Conservation (phyloP, 2,329 filamentous ascomycete species). For the Apiospora sp. region DNA sequence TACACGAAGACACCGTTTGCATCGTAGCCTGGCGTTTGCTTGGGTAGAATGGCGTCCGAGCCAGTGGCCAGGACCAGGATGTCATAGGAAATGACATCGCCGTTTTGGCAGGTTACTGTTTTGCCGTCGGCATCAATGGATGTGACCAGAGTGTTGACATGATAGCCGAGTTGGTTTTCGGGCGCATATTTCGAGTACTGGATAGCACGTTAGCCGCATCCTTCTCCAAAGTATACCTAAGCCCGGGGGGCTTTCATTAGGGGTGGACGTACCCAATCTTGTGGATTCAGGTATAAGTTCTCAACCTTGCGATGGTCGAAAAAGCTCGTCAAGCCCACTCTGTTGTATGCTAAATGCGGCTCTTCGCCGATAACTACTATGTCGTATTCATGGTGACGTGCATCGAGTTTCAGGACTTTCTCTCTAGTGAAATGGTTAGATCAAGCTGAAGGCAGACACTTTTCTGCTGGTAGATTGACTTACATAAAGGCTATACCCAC, state of each 20-base stretch:
- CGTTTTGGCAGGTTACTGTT: conserved; percentile 73
- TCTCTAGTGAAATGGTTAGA: conserved; percentile 62
- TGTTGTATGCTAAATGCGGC: conserved; percentile 87
- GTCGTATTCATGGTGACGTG: conserved; percentile 76
- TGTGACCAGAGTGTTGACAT: conserved; percentile 78
- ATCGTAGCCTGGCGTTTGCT: conserved; percentile 75
- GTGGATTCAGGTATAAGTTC: conserved; percentile 86
- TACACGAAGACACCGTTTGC: conserved; percentile 90
- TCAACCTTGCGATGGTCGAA: conserved; percentile 87
- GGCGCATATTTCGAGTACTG: conserved; percentile 70
- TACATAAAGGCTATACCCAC: conserved; percentile 89
- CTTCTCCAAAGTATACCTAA: neutral
- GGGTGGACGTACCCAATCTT: conserved; percentile 74
- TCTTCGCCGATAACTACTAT: conserved; percentile 90
- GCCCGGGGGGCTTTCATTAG: neutral
- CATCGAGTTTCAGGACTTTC: conserved; percentile 86
- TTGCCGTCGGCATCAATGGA: conserved; percentile 71
- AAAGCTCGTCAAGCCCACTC: conserved; percentile 87
- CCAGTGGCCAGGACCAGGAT: conserved; percentile 85
- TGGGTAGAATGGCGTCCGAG: conserved; percentile 79
- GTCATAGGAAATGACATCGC: conserved; percentile 76
- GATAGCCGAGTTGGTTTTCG: conserved; percentile 74
- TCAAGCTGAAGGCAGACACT: neutral
- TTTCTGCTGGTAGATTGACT: conserved; percentile 45
- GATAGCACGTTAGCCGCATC: conserved; percentile 18